Conservation (phyloP, 345 rosid species). For the Hibiscus mutabilis region DNA sequence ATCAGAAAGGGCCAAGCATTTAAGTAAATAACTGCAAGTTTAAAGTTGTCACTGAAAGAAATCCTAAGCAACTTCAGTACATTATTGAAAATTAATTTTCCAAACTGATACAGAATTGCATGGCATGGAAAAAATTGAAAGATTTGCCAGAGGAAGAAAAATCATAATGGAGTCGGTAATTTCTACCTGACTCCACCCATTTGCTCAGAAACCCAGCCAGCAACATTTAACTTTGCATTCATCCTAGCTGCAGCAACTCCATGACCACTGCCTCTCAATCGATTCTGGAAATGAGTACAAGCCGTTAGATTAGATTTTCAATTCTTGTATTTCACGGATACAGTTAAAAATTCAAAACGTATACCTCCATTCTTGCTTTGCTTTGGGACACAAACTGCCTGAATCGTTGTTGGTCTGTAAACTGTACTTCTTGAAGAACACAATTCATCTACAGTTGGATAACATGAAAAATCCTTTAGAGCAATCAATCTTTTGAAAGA, state of each 20-base stretch:
- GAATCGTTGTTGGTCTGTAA: conserved; percentile 90
- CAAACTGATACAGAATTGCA: background rate
- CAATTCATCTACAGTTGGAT: conserved; percentile 49
- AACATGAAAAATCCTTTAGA: conserved; percentile 10
- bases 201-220: conserved; percentile 99
- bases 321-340: conserved; percentile 5
- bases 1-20: background rate
- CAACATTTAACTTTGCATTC: conserved; percentile 83
- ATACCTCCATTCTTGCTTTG: conserved; percentile 98
- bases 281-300: conserved; percentile 47
- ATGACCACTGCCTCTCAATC: conserved; percentile 90
- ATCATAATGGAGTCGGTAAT: background rate
- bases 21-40: background rate
- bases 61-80: background rate
- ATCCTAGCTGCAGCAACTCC: conserved; percentile 86
- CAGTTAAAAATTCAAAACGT: background rate
- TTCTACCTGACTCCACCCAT: conserved; percentile 95
- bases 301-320: conserved; percentile 6
- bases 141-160: background rate
- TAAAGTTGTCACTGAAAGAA: conserved; percentile 4
- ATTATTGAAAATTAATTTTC: background rate
- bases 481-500: background rate
- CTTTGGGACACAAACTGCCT: conserved; percentile 97
- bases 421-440: conserved; percentile 89
- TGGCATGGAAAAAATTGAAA: conserved; percentile 1